Conservation (phyloP, 495 filamentous ascomycete genomes). For the Sphaerosporella brunnea region DNA sequence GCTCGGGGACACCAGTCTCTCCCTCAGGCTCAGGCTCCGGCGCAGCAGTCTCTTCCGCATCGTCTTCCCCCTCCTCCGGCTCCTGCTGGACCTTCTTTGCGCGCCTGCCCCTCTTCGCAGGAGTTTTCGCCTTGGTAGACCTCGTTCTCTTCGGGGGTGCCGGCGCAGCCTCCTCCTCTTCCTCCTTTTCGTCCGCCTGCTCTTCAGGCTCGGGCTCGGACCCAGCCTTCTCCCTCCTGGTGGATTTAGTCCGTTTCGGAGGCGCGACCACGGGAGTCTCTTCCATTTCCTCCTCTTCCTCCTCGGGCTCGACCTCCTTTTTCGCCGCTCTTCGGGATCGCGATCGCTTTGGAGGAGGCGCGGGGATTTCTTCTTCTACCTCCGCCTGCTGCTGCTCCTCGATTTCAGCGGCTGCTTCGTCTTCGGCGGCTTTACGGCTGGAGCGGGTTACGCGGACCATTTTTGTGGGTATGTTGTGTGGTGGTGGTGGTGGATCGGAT, state of each 20-base stretch:
- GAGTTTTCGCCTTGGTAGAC: neutral
- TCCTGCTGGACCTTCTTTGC: constrained; percentile 25
- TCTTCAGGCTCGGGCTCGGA: neutral
- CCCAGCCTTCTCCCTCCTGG: neutral
- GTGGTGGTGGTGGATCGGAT: neutral
- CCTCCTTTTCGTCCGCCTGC: neutral
- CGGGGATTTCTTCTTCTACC: too few relatives aligned
- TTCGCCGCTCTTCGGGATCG: neutral
- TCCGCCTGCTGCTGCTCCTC: neutral
- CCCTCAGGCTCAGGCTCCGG: too few relatives aligned
- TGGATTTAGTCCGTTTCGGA: neutral
- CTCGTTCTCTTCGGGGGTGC: neutral
- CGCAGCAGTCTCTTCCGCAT: too few relatives aligned
- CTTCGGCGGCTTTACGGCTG: neutral
- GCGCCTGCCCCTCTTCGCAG: constrained; percentile 37
- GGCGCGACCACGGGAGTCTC: neutral
- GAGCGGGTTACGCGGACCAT: constrained; percentile 6
- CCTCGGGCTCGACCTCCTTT: neutral
- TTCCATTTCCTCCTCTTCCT: neutral
- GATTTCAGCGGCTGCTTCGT: neutral
- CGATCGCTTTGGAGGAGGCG: neutral
- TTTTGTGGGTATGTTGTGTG: neutral
- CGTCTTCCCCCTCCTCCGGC: constrained; percentile 12
- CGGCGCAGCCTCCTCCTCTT: neutral
- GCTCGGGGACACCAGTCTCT: too few relatives aligned